These are phyloP conservation scores for Tetracladium maxilliforme DNA, from an alignment of 2,329 filamentous ascomycete species.

Conservation along the genomic window DNA sequence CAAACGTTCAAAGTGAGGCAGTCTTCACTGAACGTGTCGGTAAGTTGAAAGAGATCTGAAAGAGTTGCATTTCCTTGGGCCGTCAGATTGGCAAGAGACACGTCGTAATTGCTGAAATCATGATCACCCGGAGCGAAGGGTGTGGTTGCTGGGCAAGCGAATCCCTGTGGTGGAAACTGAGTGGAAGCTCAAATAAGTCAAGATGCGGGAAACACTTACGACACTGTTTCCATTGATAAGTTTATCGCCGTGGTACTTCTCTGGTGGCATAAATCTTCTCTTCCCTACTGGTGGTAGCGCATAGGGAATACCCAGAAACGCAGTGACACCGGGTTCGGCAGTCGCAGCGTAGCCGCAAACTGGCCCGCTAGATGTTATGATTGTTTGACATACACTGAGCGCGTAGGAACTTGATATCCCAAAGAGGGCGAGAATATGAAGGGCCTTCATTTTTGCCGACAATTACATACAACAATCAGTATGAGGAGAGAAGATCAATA, in stretches of 20 bases:
- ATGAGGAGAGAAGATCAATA: too few species aligned
- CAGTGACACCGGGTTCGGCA: conserved; percentile 8
- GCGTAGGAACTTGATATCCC: neutral
- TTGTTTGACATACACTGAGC: conserved; percentile 7
- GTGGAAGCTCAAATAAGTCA: neutral
- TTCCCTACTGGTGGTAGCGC: conserved; percentile 21
- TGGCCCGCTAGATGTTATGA: conserved; percentile 11
- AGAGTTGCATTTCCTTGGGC: conserved; percentile 5
- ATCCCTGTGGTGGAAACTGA: neutral
- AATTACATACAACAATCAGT: too few species aligned
- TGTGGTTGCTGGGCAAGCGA: neutral
- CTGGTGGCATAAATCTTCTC: conserved; percentile 19
- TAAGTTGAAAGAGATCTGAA: conserved; percentile 3
- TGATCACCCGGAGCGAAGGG: conserved; percentile 1
- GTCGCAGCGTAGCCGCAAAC: conserved; percentile 11
- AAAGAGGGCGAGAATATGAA: too few species aligned
- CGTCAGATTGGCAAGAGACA: conserved; percentile 8
- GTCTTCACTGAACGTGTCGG: conserved; percentile 14
- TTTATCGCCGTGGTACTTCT: conserved; percentile 7
- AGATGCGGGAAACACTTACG: conserved; percentile 7
- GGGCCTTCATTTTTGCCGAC: too few species aligned
- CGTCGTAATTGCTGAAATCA: conserved; percentile 1
- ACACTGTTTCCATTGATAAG: conserved; percentile 9
- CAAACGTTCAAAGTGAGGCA: conserved; percentile 23
- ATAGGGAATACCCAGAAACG: conserved; percentile 24